These are phyloP conservation scores for Chrysoporthe deuterocubensis DNA, from an alignment of 2,329 filamentous ascomycete genomes.

Conservation along the genomic window DNA sequence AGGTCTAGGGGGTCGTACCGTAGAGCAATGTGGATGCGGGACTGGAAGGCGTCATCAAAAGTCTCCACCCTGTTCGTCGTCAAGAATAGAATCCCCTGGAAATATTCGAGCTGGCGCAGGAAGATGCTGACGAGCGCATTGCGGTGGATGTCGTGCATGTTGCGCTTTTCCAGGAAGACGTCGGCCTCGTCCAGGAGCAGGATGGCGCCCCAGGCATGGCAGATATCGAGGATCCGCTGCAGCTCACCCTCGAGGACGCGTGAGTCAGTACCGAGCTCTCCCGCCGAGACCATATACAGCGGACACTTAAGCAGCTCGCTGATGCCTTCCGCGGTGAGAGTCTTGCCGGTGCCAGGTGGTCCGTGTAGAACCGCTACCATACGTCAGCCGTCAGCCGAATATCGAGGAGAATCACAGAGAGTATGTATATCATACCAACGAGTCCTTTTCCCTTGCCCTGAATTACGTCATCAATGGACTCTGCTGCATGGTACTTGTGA, in stretches of 20 bases:
- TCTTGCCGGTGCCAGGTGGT: constrained; percentile 86
- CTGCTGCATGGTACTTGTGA: constrained; percentile 79
- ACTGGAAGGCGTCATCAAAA: constrained; percentile 90
- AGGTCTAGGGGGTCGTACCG: constrained; percentile 75
- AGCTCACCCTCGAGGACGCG: constrained; percentile 74
- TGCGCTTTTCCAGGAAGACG: constrained; percentile 81
- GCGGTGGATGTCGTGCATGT: constrained; percentile 81
- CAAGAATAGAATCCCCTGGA: constrained; percentile 87
- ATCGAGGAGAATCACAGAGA: neutral
- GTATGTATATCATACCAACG: constrained; percentile 55
- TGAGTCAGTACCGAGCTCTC: constrained; percentile 80
- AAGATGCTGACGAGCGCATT: constrained; percentile 89
- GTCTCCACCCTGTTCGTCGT: constrained; percentile 88
- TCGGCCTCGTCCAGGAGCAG: constrained; percentile 85
- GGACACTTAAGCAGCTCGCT: constrained; percentile 82
- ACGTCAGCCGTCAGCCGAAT: constrained; percentile 32
- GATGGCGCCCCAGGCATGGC: constrained; percentile 84
- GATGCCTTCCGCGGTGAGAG: constrained; percentile 84
- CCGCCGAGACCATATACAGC: constrained; percentile 81
- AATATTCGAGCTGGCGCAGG: constrained; percentile 84
- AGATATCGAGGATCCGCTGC: constrained; percentile 83
- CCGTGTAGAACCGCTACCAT: constrained; percentile 72
- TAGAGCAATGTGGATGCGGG: constrained; percentile 82
- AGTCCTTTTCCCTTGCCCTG: constrained; percentile 86
- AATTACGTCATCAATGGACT: constrained; percentile 82